A percentile compares a stretch with the other conserved stretches of the same genome.
Conservation (phyloP, 2,329 filamentous ascomycete species). For the Pestalotiopsis sp. region DNA sequence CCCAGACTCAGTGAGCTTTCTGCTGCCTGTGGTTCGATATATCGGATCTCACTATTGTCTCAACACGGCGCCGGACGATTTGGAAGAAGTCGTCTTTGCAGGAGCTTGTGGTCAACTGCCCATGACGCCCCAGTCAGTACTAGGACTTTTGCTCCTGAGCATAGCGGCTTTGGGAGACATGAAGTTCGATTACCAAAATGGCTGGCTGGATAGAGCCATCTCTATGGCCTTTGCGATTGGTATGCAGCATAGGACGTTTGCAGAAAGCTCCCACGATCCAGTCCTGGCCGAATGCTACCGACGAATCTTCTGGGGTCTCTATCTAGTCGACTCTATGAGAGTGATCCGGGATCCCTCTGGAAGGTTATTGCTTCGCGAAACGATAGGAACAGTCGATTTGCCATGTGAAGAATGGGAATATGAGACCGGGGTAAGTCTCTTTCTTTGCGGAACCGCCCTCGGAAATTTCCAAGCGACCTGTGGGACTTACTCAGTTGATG, state of each 20-base stretch:
- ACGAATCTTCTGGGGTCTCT: slow-evolving; percentile 44
- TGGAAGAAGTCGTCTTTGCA: slow-evolving; percentile 33
- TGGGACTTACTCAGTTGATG: neutral
- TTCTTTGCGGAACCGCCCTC: neutral
- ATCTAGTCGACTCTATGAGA: slow-evolving; percentile 30
- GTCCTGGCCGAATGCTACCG: slow-evolving; percentile 43
- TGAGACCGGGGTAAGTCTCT: slow-evolving; percentile 37
- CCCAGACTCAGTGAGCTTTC: slow-evolving; percentile 36
- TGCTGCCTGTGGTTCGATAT: slow-evolving; percentile 37
- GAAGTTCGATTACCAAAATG: slow-evolving; percentile 29
- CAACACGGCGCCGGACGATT: slow-evolving; percentile 31
- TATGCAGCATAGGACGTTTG: slow-evolving; percentile 35
- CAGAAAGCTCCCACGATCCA: slow-evolving; percentile 33
- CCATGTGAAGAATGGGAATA: slow-evolving; percentile 45
- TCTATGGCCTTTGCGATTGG: slow-evolving; percentile 35
- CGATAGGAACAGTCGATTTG: slow-evolving; percentile 36
- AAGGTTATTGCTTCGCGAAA: slow-evolving; percentile 29
- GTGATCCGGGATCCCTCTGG: slow-evolving; percentile 22
- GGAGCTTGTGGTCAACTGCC: slow-evolving; percentile 34
- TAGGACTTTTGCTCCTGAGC: slow-evolving; percentile 34
- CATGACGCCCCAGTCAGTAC: slow-evolving; percentile 35
- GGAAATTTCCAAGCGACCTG: neutral
- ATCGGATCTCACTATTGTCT: slow-evolving; percentile 40
- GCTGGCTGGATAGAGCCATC: slow-evolving; percentile 31
- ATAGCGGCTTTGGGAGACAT: slow-evolving; percentile 33